A percentile compares a stretch with the other conserved stretches of the same genome.
phyloP scores from a whole-genome alignment of 2,329 filamentous ascomycete species.

The Cercospora zeina region DNA sequence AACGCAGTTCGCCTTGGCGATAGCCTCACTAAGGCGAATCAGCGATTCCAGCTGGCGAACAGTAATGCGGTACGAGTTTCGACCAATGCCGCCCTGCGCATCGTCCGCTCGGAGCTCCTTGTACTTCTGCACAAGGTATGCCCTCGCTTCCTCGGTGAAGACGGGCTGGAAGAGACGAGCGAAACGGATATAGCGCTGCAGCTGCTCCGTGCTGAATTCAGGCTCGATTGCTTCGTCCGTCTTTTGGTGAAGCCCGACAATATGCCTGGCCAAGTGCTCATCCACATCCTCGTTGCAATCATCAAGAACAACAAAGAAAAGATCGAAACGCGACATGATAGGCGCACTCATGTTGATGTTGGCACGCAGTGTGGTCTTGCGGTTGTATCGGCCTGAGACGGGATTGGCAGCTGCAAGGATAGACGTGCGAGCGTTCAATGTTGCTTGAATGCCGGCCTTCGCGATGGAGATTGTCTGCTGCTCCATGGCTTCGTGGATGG shows the following conservation, averaged over 20 bases:
- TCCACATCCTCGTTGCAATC: slow-evolving; percentile 93
- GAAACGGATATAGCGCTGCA: slow-evolving; percentile 96
- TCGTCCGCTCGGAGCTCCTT: slow-evolving; percentile 93
- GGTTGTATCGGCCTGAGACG: slow-evolving; percentile 93
- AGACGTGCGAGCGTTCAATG: slow-evolving; percentile 89
- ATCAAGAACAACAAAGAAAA: slow-evolving; percentile 97
- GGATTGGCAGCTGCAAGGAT: slow-evolving; percentile 97
- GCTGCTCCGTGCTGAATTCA: slow-evolving; percentile 92
- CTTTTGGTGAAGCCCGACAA: slow-evolving; percentile 88
- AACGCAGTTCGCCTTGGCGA: slow-evolving; percentile 95
- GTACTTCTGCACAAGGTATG: slow-evolving; percentile 84
- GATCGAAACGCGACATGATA: slow-evolving; percentile 98
- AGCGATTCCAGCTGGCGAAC: slow-evolving; percentile 94
- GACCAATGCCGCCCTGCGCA: slow-evolving; percentile 86
- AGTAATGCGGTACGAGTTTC: slow-evolving; percentile 96
- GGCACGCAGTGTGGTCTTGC: slow-evolving; percentile 85
- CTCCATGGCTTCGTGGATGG: slow-evolving; percentile 99
- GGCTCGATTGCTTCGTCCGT: slow-evolving; percentile 89
- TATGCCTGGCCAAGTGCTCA: slow-evolving; percentile 88
- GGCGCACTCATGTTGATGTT: slow-evolving; percentile 99
- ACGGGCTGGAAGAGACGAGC: slow-evolving; percentile 91
- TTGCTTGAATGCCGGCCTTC: slow-evolving; percentile 97
- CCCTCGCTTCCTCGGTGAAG: slow-evolving; percentile 84
- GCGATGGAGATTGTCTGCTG: slow-evolving; percentile 99
- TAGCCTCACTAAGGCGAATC: slow-evolving; percentile 95